phyloP scores from a whole-genome alignment of 257 asterid species.

The Parsonsia alboflavescens region DNA sequence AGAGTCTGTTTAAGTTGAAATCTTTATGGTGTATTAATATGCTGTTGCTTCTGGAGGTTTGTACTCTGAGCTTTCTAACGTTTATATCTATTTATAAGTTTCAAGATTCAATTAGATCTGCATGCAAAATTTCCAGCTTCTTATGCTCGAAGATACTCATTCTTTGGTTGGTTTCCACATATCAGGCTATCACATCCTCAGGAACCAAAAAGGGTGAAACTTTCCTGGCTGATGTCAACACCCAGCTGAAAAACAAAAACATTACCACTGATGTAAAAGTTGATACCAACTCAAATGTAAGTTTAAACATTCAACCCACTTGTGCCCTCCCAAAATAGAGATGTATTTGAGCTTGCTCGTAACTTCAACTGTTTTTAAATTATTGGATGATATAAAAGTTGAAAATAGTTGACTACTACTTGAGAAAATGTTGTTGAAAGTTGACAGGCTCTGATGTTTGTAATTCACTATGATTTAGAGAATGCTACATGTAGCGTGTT shows the following conservation, averaged over 20 bases:
- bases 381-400: background rate
- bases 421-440: background rate
- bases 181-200: slow-evolving; percentile 67
- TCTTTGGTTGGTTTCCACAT: background rate
- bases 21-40: background rate
- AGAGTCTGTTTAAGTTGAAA: background rate
- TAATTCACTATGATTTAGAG: background rate
- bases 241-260: slow-evolving; percentile 69
- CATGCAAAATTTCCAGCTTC: background rate
- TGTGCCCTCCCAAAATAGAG: background rate
- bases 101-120: background rate
- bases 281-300: slow-evolving; percentile 63
- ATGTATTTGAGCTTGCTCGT: background rate
- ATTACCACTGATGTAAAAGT: slow-evolving; percentile 74
- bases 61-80: background rate
- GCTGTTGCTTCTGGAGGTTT: background rate
- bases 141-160: background rate
- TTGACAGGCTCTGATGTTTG: background rate
- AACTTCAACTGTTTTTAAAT: background rate
- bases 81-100: background rate
- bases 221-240: slow-evolving; percentile 59
- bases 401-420: background rate
- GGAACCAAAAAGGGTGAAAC: slow-evolving; percentile 66
- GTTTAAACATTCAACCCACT: slow-evolving; percentile 16
- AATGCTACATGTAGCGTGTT: background rate